A percentile compares a stretch with the other conserved stretches of the same genome.
Conservation (phyloP, 2,329 filamentous ascomycete species). For the Trichophyton rubrum region DNA sequence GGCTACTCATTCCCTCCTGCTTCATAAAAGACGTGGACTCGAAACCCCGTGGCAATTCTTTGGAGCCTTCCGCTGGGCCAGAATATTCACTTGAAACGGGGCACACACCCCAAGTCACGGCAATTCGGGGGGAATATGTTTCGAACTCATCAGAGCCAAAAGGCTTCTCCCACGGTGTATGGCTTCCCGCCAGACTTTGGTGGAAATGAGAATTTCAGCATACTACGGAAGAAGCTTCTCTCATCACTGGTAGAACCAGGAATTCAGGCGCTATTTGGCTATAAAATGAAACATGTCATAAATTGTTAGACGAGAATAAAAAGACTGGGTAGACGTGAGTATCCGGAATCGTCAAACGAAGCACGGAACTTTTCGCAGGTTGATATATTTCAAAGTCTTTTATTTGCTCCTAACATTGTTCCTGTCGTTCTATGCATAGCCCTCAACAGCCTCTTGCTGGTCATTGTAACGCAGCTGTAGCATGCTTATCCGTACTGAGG, state of each 20-base stretch:
- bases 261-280: background rate
- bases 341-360: background rate
- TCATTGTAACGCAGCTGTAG: background rate
- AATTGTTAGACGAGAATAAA: background rate
- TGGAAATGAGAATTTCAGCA: background rate
- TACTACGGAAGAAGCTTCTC: background rate
- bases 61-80: background rate
- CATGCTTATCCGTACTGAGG: background rate
- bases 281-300: conserved; percentile 1
- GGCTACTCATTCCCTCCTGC: background rate
- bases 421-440: background rate
- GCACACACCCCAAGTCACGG: background rate
- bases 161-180: background rate
- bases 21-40: background rate
- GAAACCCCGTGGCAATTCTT: background rate
- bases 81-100: background rate
- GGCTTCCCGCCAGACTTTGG: background rate
- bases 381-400: background rate
- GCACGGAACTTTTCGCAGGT: background rate
- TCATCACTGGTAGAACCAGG: background rate
- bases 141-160: background rate
- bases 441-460: background rate
- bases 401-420: background rate
- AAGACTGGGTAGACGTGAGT: background rate
- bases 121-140: background rate